These are phyloP conservation scores for Curvularia eragrostidis DNA, from an alignment of 2,329 filamentous ascomycete species.

Conservation along the genomic window DNA sequence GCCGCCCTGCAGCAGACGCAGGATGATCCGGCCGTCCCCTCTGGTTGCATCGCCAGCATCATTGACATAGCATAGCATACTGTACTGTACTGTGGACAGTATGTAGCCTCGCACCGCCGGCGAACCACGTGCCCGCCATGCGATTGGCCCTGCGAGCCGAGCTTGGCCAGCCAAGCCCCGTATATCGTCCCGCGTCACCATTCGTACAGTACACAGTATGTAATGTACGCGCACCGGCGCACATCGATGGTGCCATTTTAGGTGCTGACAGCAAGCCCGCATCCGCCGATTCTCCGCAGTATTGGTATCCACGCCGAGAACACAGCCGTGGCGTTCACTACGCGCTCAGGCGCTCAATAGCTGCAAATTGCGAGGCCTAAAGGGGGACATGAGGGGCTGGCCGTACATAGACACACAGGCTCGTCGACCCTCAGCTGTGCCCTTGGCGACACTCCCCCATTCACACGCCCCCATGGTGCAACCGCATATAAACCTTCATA, in stretches of 20 bases:
- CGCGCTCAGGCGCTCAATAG: constrained; percentile 15
- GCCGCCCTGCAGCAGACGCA: background rate
- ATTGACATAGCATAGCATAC: background rate
- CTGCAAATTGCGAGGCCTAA: constrained; percentile 5
- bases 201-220: background rate
- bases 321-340: constrained; percentile 12
- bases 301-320: constrained; percentile 18
- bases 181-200: background rate
- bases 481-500: background rate
- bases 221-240: background rate
- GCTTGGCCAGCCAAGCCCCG: background rate
- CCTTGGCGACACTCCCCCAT: background rate
- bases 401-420: background rate
- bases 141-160: background rate
- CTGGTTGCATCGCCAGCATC: too few relatives aligned
- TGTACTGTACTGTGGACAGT: too few relatives aligned
- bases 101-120: background rate
- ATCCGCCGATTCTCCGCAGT: constrained; percentile 11
- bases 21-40: background rate
- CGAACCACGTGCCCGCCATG: background rate
- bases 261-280: constrained; percentile 2
- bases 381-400: background rate
- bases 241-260: background rate
- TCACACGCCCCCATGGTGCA: constrained; percentile 1
- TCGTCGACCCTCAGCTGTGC: background rate